Percentiles rank a stretch among this genome's conserved stretches.
Conservation (phyloP, 2,329 filamentous ascomycete species). For the Fusarium sp. region DNA sequence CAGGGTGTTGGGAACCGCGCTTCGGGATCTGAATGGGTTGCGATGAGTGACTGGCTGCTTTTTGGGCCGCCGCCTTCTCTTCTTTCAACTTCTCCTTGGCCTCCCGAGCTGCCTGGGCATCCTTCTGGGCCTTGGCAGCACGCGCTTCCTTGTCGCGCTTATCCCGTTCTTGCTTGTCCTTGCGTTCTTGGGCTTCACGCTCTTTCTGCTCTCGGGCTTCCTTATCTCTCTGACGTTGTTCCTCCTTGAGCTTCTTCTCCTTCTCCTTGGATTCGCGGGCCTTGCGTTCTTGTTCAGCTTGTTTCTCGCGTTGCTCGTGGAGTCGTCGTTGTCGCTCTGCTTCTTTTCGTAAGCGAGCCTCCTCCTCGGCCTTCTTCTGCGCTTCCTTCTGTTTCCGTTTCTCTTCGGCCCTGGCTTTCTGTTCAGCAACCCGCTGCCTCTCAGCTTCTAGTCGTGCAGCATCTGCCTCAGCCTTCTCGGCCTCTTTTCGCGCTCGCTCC, state of each 20-base stretch:
- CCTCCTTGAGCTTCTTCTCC: constrained; percentile 88
- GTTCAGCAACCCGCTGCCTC: constrained; percentile 82
- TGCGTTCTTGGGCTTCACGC: constrained; percentile 75
- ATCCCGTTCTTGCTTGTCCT: constrained; percentile 71
- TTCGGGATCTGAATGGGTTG: constrained; percentile 56
- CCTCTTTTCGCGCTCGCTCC: constrained; percentile 87
- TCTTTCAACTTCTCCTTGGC: constrained; percentile 77
- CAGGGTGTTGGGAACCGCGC: constrained; percentile 54
- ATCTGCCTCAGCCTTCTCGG: constrained; percentile 90
- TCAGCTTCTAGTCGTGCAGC: constrained; percentile 81
- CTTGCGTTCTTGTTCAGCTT: constrained; percentile 88
- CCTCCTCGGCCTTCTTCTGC: constrained; percentile 89
- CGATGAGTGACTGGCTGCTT: constrained; percentile 56
- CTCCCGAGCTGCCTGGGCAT: constrained; percentile 64
- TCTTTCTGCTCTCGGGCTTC: constrained; percentile 78
- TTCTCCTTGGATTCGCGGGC: constrained; percentile 70
- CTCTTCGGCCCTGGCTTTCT: constrained; percentile 85
- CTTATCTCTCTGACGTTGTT: constrained; percentile 82
- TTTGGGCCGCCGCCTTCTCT: constrained; percentile 57
- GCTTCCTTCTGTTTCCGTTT: constrained; percentile 92
- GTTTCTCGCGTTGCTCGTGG: constrained; percentile 87
- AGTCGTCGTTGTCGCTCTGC: constrained; percentile 82
- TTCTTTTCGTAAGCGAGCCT: constrained; percentile 86
- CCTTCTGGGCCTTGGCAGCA: constrained; percentile 70
- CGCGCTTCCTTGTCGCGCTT: constrained; percentile 71